Evolutionary conservation across 2,329 filamentous ascomycete species (phyloP).

Genomic region (Phialophora macrospora): DNA sequence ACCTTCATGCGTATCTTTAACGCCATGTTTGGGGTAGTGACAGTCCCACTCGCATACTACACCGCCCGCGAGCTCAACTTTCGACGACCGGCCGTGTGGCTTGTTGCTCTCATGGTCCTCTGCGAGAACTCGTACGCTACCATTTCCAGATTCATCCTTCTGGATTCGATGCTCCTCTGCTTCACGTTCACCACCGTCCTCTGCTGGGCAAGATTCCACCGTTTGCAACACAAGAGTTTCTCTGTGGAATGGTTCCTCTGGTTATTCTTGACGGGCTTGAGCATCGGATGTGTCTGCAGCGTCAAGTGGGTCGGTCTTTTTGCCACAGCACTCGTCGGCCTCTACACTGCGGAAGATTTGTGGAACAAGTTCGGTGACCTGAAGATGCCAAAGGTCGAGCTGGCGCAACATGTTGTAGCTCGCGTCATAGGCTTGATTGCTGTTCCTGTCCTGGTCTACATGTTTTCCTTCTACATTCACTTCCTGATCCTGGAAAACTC

Average conservation of each 20-base stretch:
- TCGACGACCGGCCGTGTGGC: conserved; percentile 84
- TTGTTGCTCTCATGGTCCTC: conserved; percentile 93
- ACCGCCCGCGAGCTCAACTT: conserved; percentile 91
- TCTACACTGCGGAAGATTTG: conserved; percentile 95
- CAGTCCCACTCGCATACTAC: conserved; percentile 91
- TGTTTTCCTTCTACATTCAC: conserved; percentile 93
- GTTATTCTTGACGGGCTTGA: conserved; percentile 90
- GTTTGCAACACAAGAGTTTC: conserved; percentile 82
- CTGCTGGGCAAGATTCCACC: conserved; percentile 97
- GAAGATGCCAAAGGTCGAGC: conserved; percentile 78
- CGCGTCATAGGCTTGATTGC: conserved; percentile 86
- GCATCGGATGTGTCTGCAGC: conserved; percentile 96
- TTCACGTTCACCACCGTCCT: conserved; percentile 98
- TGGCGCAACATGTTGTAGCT: conserved; percentile 77
- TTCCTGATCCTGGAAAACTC: conserved; percentile 92
- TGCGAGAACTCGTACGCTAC: conserved; percentile 99
- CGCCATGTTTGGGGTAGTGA: conserved; percentile 88
- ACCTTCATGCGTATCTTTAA: conserved; percentile 99
- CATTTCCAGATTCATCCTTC: conserved; percentile 95
- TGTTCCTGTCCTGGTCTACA: conserved; percentile 87
- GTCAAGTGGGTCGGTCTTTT: conserved; percentile 99
- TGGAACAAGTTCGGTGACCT: conserved; percentile 98
- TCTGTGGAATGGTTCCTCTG: conserved; percentile 91
- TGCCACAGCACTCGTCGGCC: conserved; percentile 87
- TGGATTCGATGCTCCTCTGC: conserved; percentile 98